Evolutionary conservation across 805 yeast species (phyloP).

Genomic region (Myxozyma vanderwaltii): DNA sequence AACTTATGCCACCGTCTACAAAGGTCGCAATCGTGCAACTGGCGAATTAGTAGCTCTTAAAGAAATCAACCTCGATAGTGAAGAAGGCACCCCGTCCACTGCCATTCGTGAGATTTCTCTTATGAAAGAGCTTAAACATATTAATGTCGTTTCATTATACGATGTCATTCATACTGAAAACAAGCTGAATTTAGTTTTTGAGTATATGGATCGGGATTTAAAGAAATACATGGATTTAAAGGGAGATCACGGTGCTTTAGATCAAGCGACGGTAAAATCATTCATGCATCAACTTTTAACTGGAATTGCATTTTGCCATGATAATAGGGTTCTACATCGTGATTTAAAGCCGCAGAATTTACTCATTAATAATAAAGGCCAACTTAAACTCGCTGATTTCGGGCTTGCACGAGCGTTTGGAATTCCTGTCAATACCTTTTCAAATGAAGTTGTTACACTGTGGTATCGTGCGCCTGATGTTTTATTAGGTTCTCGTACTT

Average conservation of each 20-base stretch:
- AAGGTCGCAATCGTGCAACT: slow-evolving; percentile 81
- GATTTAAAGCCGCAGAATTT: slow-evolving; percentile 93
- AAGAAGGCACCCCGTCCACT: slow-evolving; percentile 98
- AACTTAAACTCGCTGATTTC: slow-evolving; percentile 91
- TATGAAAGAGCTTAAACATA: slow-evolving; percentile 92
- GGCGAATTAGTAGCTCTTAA: slow-evolving; percentile 92
- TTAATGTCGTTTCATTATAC: slow-evolving; percentile 85
- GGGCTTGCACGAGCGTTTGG: slow-evolving; percentile 98
- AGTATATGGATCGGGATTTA: slow-evolving; percentile 88
- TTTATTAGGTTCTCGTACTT: slow-evolving; percentile 88
- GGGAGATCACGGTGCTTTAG: slow-evolving; percentile 74
- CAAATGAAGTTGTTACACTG: slow-evolving; percentile 94
- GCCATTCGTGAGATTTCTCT: slow-evolving; percentile 95
- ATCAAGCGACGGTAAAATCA: slow-evolving; percentile 72
- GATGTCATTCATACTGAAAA: slow-evolving; percentile 97
- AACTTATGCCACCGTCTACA: slow-evolving; percentile 98
- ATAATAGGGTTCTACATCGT: slow-evolving; percentile 78
- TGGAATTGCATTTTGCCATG: slow-evolving; percentile 87
- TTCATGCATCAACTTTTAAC: slow-evolving; percentile 92
- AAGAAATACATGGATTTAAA: slow-evolving; percentile 92
- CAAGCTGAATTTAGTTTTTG: slow-evolving; percentile 90
- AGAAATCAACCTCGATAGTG: slow-evolving; percentile 91
- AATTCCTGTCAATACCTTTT: slow-evolving; percentile 94
- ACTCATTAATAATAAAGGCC: slow-evolving; percentile 85
- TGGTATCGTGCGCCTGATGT: slow-evolving; percentile 99